These are phyloP conservation scores for Aphanomyces astaci DNA, from an alignment of 352 stramenopile species.

Conservation along the genomic window DNA sequence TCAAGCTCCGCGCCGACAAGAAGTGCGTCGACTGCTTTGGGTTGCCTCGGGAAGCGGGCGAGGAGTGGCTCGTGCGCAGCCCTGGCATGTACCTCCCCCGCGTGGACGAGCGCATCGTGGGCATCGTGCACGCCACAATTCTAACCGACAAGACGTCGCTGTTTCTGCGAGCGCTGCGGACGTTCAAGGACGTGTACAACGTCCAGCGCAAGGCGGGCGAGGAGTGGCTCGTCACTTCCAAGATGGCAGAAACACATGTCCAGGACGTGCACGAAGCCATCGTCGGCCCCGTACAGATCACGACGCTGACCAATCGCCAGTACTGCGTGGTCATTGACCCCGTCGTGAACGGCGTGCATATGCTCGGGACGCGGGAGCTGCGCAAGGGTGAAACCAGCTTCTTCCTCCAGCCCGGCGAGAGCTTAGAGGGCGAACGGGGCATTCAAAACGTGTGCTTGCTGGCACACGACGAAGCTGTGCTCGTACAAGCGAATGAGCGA, in stretches of 20 bases:
- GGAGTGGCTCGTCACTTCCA: slow-evolving; percentile 67
- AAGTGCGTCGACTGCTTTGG: slow-evolving; percentile 65
- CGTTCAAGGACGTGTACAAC: slow-evolving; percentile 68
- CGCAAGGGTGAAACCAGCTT: slow-evolving; percentile 65
- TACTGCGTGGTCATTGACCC: slow-evolving; percentile 77
- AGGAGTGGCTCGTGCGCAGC: slow-evolving; percentile 72
- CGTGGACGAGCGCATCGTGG: slow-evolving; percentile 63
- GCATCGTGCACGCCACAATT: slow-evolving; percentile 51
- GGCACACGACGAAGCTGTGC: slow-evolving; percentile 69
- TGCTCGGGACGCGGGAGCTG: slow-evolving; percentile 58
- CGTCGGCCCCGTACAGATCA: slow-evolving; percentile 45
- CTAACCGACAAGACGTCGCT: slow-evolving; percentile 57
- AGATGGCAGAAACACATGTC: slow-evolving; percentile 65
- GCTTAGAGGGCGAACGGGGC: slow-evolving; percentile 44
- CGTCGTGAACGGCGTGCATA: slow-evolving; percentile 52
- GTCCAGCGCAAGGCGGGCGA: slow-evolving; percentile 62
- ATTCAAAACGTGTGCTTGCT: slow-evolving; percentile 63
- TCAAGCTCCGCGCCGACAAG: slow-evolving; percentile 76
- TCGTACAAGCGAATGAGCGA: slow-evolving; percentile 57
- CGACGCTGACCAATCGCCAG: slow-evolving; percentile 69
- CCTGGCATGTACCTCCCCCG: slow-evolving; percentile 65
- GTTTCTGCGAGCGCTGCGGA: slow-evolving; percentile 53
- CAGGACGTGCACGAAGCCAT: slow-evolving; percentile 74
- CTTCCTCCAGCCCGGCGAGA: slow-evolving; percentile 59
- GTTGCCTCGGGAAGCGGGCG: slow-evolving; percentile 50